These are phyloP conservation scores for Takashimella tepidaria DNA, from an alignment of 1,284 basidiomycete genomes.

Conservation along the genomic window DNA sequence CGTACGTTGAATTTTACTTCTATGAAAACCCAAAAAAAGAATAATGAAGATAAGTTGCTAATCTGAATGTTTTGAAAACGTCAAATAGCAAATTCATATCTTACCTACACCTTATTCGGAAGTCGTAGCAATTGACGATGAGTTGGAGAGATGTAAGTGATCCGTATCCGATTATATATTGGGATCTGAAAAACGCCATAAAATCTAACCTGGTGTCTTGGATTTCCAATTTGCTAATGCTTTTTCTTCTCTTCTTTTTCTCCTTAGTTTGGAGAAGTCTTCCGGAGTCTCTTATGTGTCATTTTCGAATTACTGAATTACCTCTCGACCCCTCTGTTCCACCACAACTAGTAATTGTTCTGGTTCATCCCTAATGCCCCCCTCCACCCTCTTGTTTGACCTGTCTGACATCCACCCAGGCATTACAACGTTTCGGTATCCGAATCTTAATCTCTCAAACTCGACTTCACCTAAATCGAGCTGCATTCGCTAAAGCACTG, in stretches of 20 bases:
- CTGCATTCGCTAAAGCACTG: slow-evolving; percentile 37
- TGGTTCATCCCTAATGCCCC: no score
- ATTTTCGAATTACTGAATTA: slow-evolving; percentile 29
- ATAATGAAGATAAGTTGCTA: no score
- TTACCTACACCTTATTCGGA: slow-evolving; percentile 27
- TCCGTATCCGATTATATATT: no score
- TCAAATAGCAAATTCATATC: slow-evolving; percentile 38
- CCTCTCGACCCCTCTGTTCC: slow-evolving; percentile 33
- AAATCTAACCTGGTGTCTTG: no score
- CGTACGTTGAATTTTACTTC: slow-evolving; percentile 14
- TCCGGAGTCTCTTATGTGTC: slow-evolving; percentile 33
- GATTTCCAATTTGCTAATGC: no score
- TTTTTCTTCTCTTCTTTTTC: background rate
- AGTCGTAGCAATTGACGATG: slow-evolving; percentile 34
- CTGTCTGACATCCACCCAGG: background rate
- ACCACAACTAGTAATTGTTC: slow-evolving; percentile 32
- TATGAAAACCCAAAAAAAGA: no score
- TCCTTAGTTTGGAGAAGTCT: slow-evolving; percentile 30
- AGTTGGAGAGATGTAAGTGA: slow-evolving; percentile 36
- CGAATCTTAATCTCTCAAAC: slow-evolving; percentile 38
- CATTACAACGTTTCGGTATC: slow-evolving; percentile 41
- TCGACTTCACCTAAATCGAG: slow-evolving; percentile 41
- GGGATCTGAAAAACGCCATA: no score
- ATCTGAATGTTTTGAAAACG: no score
- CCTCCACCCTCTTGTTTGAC: background rate